Evolutionary conservation across 352 stramenopile genomes (phyloP).

Genomic region (Pythium dissotocum): DNA sequence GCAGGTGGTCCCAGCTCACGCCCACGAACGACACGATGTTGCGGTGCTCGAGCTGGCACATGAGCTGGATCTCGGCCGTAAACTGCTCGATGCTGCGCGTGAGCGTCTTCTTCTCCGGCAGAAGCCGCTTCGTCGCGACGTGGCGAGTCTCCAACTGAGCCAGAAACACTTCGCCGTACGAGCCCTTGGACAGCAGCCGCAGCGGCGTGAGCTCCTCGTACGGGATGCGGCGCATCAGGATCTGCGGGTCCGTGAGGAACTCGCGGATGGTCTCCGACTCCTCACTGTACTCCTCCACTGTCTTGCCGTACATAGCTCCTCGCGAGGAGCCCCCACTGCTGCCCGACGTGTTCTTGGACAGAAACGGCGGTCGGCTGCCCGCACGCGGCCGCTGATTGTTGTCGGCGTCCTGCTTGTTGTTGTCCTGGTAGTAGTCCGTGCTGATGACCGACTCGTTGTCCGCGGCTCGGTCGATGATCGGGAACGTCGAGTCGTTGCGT

Average conservation of each 20-base stretch:
- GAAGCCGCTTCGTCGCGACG: slow-evolving; percentile 72
- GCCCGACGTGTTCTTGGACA: background rate
- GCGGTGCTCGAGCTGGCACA: slow-evolving; percentile 67
- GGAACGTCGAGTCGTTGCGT: slow-evolving; percentile 3
- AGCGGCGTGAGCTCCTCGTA: slow-evolving; percentile 73
- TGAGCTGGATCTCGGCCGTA: slow-evolving; percentile 67
- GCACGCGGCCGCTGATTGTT: slow-evolving; percentile 4
- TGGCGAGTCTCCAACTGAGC: slow-evolving; percentile 65
- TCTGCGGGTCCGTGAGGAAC: slow-evolving; percentile 53
- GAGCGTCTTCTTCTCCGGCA: slow-evolving; percentile 59
- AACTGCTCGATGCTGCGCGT: slow-evolving; percentile 66
- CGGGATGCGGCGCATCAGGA: slow-evolving; percentile 53
- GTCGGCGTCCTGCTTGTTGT: slow-evolving; percentile 1
- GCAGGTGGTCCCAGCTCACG: slow-evolving; percentile 63
- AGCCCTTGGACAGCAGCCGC: slow-evolving; percentile 62
- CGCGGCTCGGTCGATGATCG: slow-evolving; percentile 5
- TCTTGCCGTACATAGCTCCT: slow-evolving; percentile 31
- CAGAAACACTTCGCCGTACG: slow-evolving; percentile 74
- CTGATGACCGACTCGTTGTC: slow-evolving; percentile 25
- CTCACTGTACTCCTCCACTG: slow-evolving; percentile 56
- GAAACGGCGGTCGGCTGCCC: background rate
- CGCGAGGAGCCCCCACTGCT: slow-evolving; percentile 5
- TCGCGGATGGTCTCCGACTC: slow-evolving; percentile 54
- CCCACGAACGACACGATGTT: slow-evolving; percentile 80
- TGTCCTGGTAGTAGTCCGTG: slow-evolving; percentile 13